phyloP scores from a whole-genome alignment of 768 basidiomycete species.

The Pleurotus tuoliensis region DNA sequence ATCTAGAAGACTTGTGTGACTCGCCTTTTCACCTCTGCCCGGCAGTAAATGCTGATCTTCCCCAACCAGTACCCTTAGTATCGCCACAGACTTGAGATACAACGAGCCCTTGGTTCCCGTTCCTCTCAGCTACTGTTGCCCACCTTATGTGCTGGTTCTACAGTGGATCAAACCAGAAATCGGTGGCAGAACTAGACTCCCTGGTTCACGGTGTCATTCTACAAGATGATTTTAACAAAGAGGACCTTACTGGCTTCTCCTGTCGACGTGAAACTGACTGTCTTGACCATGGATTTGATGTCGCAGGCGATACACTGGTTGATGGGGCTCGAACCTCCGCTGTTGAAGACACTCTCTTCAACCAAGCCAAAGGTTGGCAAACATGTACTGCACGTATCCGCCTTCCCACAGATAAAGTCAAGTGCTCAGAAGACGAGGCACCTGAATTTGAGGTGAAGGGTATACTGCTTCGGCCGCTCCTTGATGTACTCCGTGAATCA shows the following conservation, averaged over 20 bases:
- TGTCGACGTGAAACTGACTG: slow-evolving; percentile 10
- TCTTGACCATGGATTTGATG: slow-evolving; percentile 13
- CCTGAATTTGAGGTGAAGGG: slow-evolving; percentile 24
- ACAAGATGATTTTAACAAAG: slow-evolving; percentile 16
- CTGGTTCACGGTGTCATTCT: slow-evolving; percentile 13
- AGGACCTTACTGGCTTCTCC: slow-evolving; percentile 18
- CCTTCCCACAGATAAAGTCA: slow-evolving; percentile 16
- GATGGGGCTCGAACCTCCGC: no score
- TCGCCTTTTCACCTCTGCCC: no score
- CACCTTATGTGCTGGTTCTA: no score
- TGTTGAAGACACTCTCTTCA: not conserved
- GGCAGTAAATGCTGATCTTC: no score
- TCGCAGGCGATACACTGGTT: not conserved
- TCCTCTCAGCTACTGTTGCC: no score
- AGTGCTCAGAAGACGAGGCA: slow-evolving; percentile 19
- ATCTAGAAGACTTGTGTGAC: no score
- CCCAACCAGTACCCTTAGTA: no score
- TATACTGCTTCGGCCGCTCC: slow-evolving; percentile 20
- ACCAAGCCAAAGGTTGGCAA: slow-evolving; percentile 18
- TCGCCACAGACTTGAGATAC: no score
- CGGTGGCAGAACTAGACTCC: no score
- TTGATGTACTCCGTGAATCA: slow-evolving; percentile 17
- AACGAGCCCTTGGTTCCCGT: no score
- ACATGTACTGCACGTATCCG: slow-evolving; percentile 16
- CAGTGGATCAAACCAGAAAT: no score